A percentile compares a stretch with the other conserved stretches of the same genome.
Evolutionary conservation across 305 asterid species (phyloP).

Genomic region (Plantago lanceolata): DNA sequence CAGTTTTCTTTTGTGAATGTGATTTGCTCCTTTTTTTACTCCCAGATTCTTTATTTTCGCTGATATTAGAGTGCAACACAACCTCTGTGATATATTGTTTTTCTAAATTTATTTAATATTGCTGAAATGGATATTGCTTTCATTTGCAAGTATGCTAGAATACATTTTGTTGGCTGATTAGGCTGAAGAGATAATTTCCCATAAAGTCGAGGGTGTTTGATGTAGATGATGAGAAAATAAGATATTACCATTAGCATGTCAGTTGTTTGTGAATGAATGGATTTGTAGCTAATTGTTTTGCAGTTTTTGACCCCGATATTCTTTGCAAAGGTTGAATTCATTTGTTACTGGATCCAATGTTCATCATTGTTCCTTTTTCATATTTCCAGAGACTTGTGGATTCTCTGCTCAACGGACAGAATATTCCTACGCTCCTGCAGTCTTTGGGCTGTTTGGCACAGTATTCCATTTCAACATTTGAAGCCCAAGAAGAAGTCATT

Average conservation of each 20-base stretch:
- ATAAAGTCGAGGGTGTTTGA: neutral
- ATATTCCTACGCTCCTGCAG: constrained; percentile 65
- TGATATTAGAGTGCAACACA: neutral
- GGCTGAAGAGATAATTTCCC: neutral
- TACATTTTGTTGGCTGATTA: neutral
- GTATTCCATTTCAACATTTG: constrained; percentile 51
- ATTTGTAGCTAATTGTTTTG: constrained; percentile 18
- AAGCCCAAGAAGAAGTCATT: constrained; percentile 54
- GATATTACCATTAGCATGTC: constrained; percentile 17
- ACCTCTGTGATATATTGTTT: constrained; percentile 22
- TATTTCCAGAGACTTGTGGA: constrained; percentile 53
- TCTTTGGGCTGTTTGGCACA: constrained; percentile 76
- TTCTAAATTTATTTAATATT: neutral
- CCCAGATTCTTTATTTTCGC: constrained; percentile 1
- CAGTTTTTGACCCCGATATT: constrained; percentile 14
- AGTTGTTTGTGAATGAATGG: constrained; percentile 12
- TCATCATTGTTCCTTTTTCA: constrained; percentile 22
- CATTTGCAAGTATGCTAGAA: constrained; percentile 25
- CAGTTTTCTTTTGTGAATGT: constrained; percentile 3
- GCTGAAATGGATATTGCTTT: constrained; percentile 20
- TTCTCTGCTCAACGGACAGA: constrained; percentile 47
- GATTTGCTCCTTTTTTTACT: too few relatives aligned
- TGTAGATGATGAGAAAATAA: neutral
- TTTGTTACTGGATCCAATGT: constrained; percentile 19
- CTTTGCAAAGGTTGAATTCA: constrained; percentile 18